Conservation (phyloP, 1,284 basidiomycete species). For the Taiwanofungus camphoratus region DNA sequence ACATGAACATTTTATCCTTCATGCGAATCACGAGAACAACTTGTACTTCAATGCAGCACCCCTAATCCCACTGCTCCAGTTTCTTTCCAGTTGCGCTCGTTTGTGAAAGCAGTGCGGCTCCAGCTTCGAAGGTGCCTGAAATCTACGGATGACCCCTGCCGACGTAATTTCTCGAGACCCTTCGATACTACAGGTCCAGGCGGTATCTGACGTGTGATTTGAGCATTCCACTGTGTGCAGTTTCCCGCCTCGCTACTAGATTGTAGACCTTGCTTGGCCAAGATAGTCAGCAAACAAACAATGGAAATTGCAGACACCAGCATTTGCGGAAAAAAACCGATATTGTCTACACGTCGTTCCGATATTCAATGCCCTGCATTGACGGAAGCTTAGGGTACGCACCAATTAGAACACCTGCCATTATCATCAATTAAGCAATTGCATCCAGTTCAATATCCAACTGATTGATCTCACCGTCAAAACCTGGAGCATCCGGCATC, state of each 20-base stretch:
- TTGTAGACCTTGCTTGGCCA: constrained; percentile 36
- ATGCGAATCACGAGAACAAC: too few relatives aligned
- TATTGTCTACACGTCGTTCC: constrained; percentile 33
- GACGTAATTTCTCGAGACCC: constrained; percentile 7
- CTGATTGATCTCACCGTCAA: constrained; percentile 49
- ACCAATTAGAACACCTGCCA: constrained; percentile 10
- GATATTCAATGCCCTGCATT: not conserved
- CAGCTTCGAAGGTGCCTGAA: constrained; percentile 7
- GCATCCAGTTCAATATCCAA: too few relatives aligned
- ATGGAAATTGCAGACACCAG: constrained; percentile 36
- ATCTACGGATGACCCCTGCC: constrained; percentile 8
- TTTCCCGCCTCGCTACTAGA: not conserved
- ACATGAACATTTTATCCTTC: too few relatives aligned
- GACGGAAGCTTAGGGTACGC: not conserved
- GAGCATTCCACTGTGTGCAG: not conserved
- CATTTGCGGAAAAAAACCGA: constrained; percentile 54
- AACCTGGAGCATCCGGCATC: constrained; percentile 54
- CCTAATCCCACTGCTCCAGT: too few relatives aligned
- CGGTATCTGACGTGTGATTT: not conserved
- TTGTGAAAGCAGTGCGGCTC: constrained; percentile 3
- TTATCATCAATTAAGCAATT: not conserved
- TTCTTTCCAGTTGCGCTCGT: too few relatives aligned
- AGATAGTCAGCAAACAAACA: constrained; percentile 36
- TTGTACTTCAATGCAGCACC: too few relatives aligned
- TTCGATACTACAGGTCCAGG: not conserved